Conservation (phyloP, 495 filamentous ascomycete species). For the Polyplosphaeria fusca region DNA sequence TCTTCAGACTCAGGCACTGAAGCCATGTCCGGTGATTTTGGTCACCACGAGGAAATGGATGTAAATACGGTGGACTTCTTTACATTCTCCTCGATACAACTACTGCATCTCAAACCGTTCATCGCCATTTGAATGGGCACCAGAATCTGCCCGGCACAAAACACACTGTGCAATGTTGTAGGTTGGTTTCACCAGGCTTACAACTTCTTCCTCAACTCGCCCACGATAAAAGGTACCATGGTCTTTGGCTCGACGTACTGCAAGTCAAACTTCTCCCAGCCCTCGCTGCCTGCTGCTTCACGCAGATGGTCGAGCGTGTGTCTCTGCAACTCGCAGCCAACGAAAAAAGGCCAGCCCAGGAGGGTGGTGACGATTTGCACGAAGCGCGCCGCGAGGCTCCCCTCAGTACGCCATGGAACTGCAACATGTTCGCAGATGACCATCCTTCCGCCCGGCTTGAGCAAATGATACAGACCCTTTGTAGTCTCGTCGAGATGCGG, state of each 20-base stretch:
- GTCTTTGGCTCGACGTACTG: slow-evolving; percentile 18
- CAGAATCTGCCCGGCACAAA: too few relatives aligned
- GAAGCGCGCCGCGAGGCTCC: slow-evolving; percentile 25
- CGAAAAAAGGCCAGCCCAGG: slow-evolving; percentile 39
- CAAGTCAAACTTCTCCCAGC: slow-evolving; percentile 33
- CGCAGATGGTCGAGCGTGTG: slow-evolving; percentile 32
- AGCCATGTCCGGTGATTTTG: too few relatives aligned
- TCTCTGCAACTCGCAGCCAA: slow-evolving; percentile 38
- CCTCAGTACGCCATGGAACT: slow-evolving; percentile 36
- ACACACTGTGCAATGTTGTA: too few relatives aligned
- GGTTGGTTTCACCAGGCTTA: too few relatives aligned
- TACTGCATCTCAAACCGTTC: too few relatives aligned
- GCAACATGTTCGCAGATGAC: slow-evolving; percentile 44
- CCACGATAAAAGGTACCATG: slow-evolving; percentile 33
- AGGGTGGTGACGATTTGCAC: slow-evolving; percentile 33
- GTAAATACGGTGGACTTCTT: too few relatives aligned
- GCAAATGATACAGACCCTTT: slow-evolving; percentile 35
- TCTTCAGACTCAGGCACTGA: too few relatives aligned
- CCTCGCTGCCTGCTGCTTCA: slow-evolving; percentile 31
- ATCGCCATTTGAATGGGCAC: too few relatives aligned
- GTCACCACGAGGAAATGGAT: too few relatives aligned
- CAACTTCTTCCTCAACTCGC: slow-evolving; percentile 30
- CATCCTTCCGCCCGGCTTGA: slow-evolving; percentile 45
- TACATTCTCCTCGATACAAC: too few relatives aligned
- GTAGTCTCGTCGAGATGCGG: slow-evolving; percentile 36